Conservation (phyloP, 768 basidiomycete species). For the Leucosporidium creatinivorum region DNA sequence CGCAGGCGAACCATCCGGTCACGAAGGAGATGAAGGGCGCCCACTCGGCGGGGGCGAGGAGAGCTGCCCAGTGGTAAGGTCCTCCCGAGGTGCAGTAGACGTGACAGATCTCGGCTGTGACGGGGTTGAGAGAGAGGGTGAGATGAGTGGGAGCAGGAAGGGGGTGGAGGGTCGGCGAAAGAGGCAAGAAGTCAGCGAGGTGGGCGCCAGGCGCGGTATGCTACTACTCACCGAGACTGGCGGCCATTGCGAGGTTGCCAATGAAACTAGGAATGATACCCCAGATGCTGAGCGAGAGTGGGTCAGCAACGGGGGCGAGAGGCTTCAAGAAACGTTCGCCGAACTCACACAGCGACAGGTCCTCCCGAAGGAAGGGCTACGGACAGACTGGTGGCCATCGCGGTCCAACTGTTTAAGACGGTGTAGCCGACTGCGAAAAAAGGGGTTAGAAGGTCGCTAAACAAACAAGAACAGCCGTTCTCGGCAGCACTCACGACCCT, state of each 20-base stretch:
- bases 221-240: conserved; percentile 1
- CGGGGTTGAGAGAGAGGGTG: neutral
- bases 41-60: conserved; percentile 19
- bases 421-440: no score
- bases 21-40: neutral
- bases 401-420: conserved; percentile 9
- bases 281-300: neutral
- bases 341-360: conserved; percentile 16
- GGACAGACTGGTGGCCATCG: conserved; percentile 20
- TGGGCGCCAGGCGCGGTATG: no score
- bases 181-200: neutral
- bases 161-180: neutral
- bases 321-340: neutral
- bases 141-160: neutral
- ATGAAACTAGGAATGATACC: neutral
- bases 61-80: conserved; percentile 18
- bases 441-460: no score
- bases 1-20: conserved; percentile 27
- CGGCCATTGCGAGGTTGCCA: conserved; percentile 7
- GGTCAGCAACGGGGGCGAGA: neutral
- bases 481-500: no score
- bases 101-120: conserved; percentile 16
- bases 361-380: conserved; percentile 29
- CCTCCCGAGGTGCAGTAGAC: conserved; percentile 21
- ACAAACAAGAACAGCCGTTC: no score